Percentiles rank a stretch among this genome's conserved stretches.
phyloP scores from a whole-genome alignment of 306 rosid species.

The Acacia crassicarpa region DNA sequence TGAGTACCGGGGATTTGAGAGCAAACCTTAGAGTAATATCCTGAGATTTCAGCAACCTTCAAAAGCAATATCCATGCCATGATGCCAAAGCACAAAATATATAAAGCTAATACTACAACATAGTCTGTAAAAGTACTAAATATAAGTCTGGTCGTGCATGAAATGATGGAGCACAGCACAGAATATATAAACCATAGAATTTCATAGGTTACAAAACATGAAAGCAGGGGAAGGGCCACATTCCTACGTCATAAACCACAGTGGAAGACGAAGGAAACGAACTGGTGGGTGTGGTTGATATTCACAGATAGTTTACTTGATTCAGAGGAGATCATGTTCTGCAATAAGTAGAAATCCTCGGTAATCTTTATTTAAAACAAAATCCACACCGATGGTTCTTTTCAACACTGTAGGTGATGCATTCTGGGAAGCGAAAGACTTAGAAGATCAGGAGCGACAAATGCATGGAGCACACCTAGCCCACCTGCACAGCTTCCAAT shows the following conservation, averaged over 20 bases:
- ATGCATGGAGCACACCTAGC: conserved; percentile 53
- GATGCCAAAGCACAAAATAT: not conserved
- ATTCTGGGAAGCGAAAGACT: conserved; percentile 29
- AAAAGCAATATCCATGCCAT: conserved; percentile 1
- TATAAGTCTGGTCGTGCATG: conserved; percentile 32
- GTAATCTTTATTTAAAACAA: conserved; percentile 28
- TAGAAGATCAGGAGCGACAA: conserved; percentile 22
- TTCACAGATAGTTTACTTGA: conserved; percentile 35
- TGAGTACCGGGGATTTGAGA: not conserved
- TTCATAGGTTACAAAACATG: conserved; percentile 21
- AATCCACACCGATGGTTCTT: conserved; percentile 31
- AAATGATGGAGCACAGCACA: conserved; percentile 29
- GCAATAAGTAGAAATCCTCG: conserved; percentile 29
- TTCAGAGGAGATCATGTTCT: conserved; percentile 27
- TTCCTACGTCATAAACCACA: not conserved
- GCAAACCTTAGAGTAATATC: not conserved
- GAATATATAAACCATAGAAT: conserved; percentile 24
- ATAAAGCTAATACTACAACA: conserved; percentile 22
- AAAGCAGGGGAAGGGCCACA: conserved; percentile 19
- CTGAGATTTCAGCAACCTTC: not conserved
- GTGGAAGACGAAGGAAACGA: not conserved
- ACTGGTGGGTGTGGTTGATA: conserved; percentile 32
- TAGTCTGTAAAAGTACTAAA: conserved; percentile 31
- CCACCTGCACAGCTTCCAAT: conserved; percentile 57
- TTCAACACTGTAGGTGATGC: conserved; percentile 21